Evolutionary conservation across 2,329 filamentous ascomycete genomes (phyloP).

Genomic region (Beauveria bassiana): DNA sequence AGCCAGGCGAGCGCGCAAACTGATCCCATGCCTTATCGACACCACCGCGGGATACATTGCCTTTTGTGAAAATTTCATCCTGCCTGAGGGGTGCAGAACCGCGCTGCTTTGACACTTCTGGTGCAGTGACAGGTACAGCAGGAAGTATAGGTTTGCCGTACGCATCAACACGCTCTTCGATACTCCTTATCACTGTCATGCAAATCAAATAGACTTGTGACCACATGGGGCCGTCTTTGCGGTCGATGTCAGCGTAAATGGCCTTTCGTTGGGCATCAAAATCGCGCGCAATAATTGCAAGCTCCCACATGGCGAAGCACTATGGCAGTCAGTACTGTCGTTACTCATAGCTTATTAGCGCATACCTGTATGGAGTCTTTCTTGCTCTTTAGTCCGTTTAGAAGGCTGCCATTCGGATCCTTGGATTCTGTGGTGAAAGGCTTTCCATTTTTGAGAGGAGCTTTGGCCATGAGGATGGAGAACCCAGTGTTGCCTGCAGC

Average conservation of each 20-base stretch:
- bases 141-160: conserved; percentile 40
- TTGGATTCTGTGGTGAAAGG: conserved; percentile 79
- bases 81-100: conserved; percentile 34
- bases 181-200: conserved; percentile 57
- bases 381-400: conserved; percentile 77
- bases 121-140: conserved; percentile 23
- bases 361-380: conserved; percentile 66
- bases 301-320: conserved; percentile 84
- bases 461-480: conserved; percentile 68
- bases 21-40: conserved; percentile 39
- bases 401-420: conserved; percentile 82
- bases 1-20: conserved; percentile 38
- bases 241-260: conserved; percentile 83
- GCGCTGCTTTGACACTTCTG: conserved; percentile 26
- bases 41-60: conserved; percentile 33
- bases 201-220: conserved; percentile 66
- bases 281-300: conserved; percentile 68
- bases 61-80: conserved; percentile 37
- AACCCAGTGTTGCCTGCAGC: conserved; percentile 70
- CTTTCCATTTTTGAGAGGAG: conserved; percentile 75
- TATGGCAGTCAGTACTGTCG: background rate
- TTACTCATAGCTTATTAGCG: background rate
- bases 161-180: conserved; percentile 60
- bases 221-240: conserved; percentile 73
- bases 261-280: conserved; percentile 69